phyloP scores from a whole-genome alignment of 2,329 filamentous ascomycete genomes.

The Myriosclerotinia duriaeana region DNA sequence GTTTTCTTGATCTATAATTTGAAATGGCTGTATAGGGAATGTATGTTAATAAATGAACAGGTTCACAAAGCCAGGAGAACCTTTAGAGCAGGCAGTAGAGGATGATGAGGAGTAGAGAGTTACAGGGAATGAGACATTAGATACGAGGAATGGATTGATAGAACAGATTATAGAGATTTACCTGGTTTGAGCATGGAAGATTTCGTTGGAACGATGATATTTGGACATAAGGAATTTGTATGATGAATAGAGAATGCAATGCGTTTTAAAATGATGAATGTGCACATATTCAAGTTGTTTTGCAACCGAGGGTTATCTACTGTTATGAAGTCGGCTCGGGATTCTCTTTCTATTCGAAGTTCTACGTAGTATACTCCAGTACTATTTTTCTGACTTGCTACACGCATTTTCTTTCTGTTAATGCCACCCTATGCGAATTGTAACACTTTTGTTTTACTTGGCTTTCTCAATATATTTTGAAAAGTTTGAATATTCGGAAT shows the following conservation, averaged over 20 bases:
- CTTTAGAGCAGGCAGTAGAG: conserved; percentile 11
- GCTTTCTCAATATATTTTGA: too few species aligned
- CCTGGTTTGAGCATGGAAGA: not conserved
- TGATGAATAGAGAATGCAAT: conserved; percentile 3
- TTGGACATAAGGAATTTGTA: not conserved
- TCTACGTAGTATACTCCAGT: too few species aligned
- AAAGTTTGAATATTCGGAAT: too few species aligned
- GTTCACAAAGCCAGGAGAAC: conserved; percentile 13
- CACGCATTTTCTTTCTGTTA: too few species aligned
- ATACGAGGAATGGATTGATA: not conserved
- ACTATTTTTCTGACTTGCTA: too few species aligned
- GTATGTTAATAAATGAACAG: not conserved
- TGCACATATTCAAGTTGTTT: not conserved
- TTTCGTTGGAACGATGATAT: not conserved
- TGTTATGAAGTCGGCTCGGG: too few species aligned
- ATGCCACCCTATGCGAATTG: too few species aligned
- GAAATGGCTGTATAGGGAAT: too few species aligned
- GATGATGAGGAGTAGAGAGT: conserved; percentile 7
- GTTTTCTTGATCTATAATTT: conserved; percentile 21
- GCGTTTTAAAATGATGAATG: not conserved
- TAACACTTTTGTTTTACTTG: too few species aligned
- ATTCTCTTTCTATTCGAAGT: too few species aligned
- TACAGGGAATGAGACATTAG: not conserved
- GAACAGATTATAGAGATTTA: not conserved
- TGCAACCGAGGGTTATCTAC: too few species aligned